Percentiles rank a stretch among this genome's conserved stretches.
Conservation (phyloP, 768 basidiomycete genomes). For the Pholiota microspora region DNA sequence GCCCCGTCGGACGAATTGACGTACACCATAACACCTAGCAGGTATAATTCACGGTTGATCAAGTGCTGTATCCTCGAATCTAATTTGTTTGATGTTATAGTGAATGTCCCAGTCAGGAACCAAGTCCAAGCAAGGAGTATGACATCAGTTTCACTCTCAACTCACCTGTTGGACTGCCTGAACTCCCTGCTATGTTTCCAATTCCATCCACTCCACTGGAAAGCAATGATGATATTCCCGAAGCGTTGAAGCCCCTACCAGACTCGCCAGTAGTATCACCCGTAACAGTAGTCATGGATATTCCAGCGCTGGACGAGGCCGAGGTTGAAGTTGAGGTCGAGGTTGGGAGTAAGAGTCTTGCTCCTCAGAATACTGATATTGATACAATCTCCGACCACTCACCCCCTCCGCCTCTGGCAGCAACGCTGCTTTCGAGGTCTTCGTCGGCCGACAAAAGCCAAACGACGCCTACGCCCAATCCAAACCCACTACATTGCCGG, state of each 20-base stretch:
- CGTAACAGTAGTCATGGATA: constrained; percentile 13
- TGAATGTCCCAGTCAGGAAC: constrained; percentile 17
- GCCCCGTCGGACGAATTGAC: constrained; percentile 5
- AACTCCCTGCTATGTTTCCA: constrained; percentile 33
- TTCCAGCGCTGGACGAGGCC: too few species aligned
- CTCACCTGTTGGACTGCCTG: constrained; percentile 29
- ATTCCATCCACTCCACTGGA: constrained; percentile 32
- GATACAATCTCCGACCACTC: too few species aligned
- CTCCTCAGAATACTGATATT: too few species aligned
- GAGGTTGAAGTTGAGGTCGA: neutral
- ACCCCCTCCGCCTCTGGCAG: too few species aligned
- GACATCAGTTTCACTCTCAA: constrained; percentile 24
- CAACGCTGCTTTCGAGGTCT: constrained; percentile 14
- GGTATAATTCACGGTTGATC: constrained; percentile 10
- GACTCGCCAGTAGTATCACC: constrained; percentile 24
- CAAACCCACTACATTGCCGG: constrained; percentile 44
- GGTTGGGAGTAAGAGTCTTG: too few species aligned
- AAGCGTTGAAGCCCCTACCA: constrained; percentile 28
- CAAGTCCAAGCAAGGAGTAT: constrained; percentile 20
- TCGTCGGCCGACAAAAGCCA: constrained; percentile 25
- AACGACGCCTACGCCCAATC: constrained; percentile 9
- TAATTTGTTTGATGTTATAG: constrained; percentile 6
- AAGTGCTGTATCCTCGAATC: neutral
- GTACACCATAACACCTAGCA: constrained; percentile 24
- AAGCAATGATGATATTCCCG: constrained; percentile 26